phyloP scores from a whole-genome alignment of 1,284 basidiomycete species.

The Mycena citricolor region DNA sequence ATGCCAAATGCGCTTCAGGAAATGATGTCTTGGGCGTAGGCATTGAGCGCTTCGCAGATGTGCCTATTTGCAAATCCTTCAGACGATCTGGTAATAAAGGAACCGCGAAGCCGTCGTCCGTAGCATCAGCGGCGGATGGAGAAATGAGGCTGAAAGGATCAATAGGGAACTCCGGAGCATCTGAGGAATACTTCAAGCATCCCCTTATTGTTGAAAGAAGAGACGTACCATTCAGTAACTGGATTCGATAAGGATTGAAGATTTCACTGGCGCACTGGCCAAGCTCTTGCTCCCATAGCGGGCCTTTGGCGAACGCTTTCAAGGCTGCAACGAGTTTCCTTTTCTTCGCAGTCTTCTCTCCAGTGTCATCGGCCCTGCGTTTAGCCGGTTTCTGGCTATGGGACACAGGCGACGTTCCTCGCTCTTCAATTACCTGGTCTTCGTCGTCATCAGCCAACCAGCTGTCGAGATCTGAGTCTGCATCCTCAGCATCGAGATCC shows the following conservation, averaged over 20 bases:
- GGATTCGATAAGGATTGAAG: constrained; percentile 69
- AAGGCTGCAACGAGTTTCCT: constrained; percentile 74
- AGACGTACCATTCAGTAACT: constrained; percentile 70
- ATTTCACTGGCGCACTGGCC: constrained; percentile 62
- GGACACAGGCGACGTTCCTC: constrained; percentile 26
- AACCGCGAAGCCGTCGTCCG: constrained; percentile 36
- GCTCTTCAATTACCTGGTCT: constrained; percentile 39
- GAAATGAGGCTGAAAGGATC: constrained; percentile 79
- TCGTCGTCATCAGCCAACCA: constrained; percentile 82
- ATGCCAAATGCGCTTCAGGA: constrained; percentile 61
- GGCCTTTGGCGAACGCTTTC: constrained; percentile 75
- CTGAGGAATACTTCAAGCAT: constrained; percentile 45
- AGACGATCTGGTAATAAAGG: constrained; percentile 41
- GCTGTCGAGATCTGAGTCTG: constrained; percentile 71
- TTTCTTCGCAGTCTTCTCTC: constrained; percentile 56
- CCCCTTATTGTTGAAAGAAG: too few species aligned
- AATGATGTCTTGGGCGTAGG: constrained; percentile 57
- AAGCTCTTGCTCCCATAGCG: constrained; percentile 67
- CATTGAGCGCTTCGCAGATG: constrained; percentile 31
- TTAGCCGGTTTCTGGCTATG: constrained; percentile 42
- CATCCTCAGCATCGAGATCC: constrained; percentile 56
- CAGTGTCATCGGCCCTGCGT: constrained; percentile 50
- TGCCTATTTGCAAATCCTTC: constrained; percentile 17
- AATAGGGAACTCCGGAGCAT: constrained; percentile 68
- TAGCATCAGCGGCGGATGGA: constrained; percentile 38